Evolutionary conservation across 2,329 filamentous ascomycete genomes (phyloP), one percentile per base, ranked within the genome.

Genomic region (Neopestalotiopsis rosae): DNA sequence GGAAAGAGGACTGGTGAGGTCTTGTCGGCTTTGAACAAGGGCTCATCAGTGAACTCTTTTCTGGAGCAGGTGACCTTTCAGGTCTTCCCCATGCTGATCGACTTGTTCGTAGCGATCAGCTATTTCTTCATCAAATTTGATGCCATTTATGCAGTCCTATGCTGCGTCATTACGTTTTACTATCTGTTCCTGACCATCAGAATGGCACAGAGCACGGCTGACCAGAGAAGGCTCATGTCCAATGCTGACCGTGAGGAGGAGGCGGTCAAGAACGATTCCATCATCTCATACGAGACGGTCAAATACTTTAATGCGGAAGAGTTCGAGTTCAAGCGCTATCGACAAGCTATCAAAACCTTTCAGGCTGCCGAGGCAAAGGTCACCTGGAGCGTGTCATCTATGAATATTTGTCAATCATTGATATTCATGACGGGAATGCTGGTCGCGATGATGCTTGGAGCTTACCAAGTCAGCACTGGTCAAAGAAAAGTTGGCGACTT

Each of bases 1-100:
- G 94, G 94, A 66, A 99, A 99, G 82, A 94, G 95, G 77, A 99
- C 96, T 0, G 96, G 96, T 71, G 96, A 99, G 81, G 94, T 99
- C 10, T 85, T 98, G 17, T 98, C 95, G 14, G 96, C 96, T 0
- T 86, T 99, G 72, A 97, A 96, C 83, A 99, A 99, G 80, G 96
- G 96, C 61, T 95, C 92, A 70, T 93, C 95, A 3, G 97, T 99
- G 84, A 98, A 98, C 77, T 94, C 92, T 5, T 99, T 99, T 79
- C 87, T 99, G 68, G 96, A 98, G 81, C 94, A 97, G 80, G 90
- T 98, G 73, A 98, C 95, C 0, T 99, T 99, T 78, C 93, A 97
- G 78, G 94, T 99, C 10, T 88, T 97, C 14, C 96, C 96, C 0
- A 98, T 98, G 94, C 86, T 98, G 42, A 87, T 98, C 70, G 96